Conservation (phyloP, 2,329 filamentous ascomycete genomes). For the Cordyceps javanica region DNA sequence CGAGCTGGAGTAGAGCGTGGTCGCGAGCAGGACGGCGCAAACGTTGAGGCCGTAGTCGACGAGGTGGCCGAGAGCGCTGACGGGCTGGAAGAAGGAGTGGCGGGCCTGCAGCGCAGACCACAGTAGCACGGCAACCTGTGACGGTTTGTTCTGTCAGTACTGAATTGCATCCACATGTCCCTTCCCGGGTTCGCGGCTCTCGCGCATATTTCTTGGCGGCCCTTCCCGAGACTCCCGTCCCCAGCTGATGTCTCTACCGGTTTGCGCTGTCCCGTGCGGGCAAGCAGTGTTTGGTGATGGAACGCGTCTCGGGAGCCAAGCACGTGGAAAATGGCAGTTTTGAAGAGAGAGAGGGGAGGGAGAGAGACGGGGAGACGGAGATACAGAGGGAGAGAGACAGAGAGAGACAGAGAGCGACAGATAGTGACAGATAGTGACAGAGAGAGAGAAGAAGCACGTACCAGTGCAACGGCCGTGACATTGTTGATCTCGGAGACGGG, state of each 20-base stretch:
- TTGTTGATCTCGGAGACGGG: conserved; percentile 78
- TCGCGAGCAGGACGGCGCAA: conserved; percentile 72
- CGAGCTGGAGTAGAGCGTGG: conserved; percentile 73
- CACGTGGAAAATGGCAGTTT: too few species aligned
- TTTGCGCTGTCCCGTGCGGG: background rate
- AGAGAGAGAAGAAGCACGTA: conserved; percentile 34
- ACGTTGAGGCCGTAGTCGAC: conserved; percentile 88
- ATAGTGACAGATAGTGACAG: too few species aligned
- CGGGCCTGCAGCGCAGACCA: conserved; percentile 87
- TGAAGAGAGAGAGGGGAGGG: conserved; percentile 7
- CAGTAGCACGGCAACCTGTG: conserved; percentile 70
- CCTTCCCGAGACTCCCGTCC: background rate
- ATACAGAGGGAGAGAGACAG: too few species aligned
- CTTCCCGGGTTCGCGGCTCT: background rate
- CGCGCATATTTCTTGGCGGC: background rate
- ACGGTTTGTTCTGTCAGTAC: background rate
- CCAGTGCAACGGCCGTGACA: conserved; percentile 79
- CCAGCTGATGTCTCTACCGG: background rate
- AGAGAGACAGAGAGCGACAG: too few species aligned
- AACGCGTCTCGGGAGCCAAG: conserved; percentile 9
- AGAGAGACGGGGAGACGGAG: too few species aligned
- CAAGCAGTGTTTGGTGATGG: background rate
- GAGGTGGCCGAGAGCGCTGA: conserved; percentile 59
- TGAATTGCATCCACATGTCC: background rate
- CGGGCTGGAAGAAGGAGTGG: conserved; percentile 75